These are phyloP conservation scores for Talaromyces proteolyticus DNA, from an alignment of 495 filamentous ascomycete genomes.

Conservation along the genomic window DNA sequence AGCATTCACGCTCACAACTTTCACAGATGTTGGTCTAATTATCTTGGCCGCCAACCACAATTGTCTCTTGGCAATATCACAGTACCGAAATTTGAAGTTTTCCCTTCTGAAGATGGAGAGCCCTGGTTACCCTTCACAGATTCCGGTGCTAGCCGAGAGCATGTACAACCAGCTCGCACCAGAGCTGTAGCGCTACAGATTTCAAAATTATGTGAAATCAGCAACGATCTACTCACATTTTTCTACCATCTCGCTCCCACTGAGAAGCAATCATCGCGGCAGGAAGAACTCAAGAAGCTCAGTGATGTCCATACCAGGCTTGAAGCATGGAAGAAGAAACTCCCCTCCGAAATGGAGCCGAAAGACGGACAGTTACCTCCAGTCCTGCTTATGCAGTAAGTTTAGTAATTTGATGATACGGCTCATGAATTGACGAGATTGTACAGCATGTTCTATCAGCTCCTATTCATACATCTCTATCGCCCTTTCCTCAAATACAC, in stretches of 20 bases:
- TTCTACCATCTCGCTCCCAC: conserved; percentile 80
- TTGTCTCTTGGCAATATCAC: conserved; percentile 70
- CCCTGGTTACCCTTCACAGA: conserved; percentile 89
- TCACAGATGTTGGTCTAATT: conserved; percentile 88
- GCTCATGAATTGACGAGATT: conserved; percentile 19
- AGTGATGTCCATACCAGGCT: conserved; percentile 86
- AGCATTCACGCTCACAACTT: conserved; percentile 10
- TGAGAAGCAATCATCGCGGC: conserved; percentile 53
- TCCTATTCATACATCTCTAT: conserved; percentile 95
- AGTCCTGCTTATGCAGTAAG: conserved; percentile 91
- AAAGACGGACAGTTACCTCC: conserved; percentile 85
- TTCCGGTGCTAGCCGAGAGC: conserved; percentile 59
- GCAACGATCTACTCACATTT: conserved; percentile 77
- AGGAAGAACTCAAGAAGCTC: conserved; percentile 88
- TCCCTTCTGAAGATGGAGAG: conserved; percentile 81
- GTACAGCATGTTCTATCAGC: conserved; percentile 89
- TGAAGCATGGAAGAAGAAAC: conserved; percentile 82
- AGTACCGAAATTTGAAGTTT: conserved; percentile 84
- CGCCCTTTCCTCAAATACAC: conserved; percentile 93
- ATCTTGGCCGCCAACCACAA: conserved; percentile 89
- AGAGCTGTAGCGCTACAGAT: conserved; percentile 79
- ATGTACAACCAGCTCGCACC: conserved; percentile 76
- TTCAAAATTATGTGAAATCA: conserved; percentile 83
- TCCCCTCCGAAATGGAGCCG: conserved; percentile 83
- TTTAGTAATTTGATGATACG: conserved; percentile 1